These are phyloP conservation scores for Ascochyta koolunga DNA, from an alignment of 2,329 filamentous ascomycete genomes.

Conservation along the genomic window DNA sequence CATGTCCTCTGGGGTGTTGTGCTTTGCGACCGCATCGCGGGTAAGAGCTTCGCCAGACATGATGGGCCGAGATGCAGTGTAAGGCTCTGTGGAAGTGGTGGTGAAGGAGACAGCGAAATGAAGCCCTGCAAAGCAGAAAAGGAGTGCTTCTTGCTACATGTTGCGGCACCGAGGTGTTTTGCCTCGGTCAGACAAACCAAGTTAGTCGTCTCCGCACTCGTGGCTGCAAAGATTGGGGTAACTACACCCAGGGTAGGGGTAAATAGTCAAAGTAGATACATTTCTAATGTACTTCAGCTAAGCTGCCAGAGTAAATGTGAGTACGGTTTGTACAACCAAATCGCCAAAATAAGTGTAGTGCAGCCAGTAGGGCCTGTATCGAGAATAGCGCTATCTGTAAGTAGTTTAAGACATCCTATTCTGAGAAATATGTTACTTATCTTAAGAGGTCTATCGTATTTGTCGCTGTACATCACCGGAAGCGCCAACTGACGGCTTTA, in stretches of 20 bases:
- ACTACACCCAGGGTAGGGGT: no score
- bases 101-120: neutral
- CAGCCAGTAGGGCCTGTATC: no score
- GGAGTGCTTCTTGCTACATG: slow-evolving; percentile 14
- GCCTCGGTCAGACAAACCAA: slow-evolving; percentile 24
- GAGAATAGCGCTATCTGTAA: no score
- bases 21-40: slow-evolving; percentile 70
- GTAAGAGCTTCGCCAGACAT: slow-evolving; percentile 50
- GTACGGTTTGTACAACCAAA: no score
- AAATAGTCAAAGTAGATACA: no score
- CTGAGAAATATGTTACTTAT: no score
- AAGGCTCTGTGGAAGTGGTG: neutral
- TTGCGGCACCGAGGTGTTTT: slow-evolving; percentile 12
- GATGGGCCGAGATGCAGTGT: slow-evolving; percentile 8
- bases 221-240: slow-evolving; percentile 22
- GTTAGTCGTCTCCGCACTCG: slow-evolving; percentile 26
- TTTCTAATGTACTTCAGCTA: no score
- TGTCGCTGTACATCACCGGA: no score
- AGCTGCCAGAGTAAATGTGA: no score
- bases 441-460: no score
- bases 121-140: neutral
- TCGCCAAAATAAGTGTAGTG: no score
- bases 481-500: neutral
- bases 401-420: no score
- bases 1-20: slow-evolving; percentile 75